A percentile compares a stretch with the other conserved stretches of the same genome.
Conservation (phyloP, 371 early-diverging fungal genomes). For the Apophysomyces elegans region DNA sequence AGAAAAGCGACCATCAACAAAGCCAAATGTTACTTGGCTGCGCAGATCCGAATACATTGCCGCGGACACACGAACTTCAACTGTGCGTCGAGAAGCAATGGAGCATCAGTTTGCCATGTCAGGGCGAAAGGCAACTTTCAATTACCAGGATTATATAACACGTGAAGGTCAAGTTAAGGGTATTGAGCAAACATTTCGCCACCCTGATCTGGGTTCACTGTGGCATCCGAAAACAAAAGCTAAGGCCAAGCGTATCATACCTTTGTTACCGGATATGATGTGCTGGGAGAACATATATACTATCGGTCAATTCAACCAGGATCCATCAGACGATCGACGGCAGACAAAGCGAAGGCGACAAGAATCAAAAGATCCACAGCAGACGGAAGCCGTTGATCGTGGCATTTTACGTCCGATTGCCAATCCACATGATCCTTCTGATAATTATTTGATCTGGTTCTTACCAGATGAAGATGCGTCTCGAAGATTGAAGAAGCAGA, state of each 20-base stretch:
- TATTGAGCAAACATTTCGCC: constrained; percentile 75
- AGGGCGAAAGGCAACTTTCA: constrained; percentile 27
- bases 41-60: constrained; percentile 71
- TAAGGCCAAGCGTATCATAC: constrained; percentile 74
- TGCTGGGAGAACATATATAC: constrained; percentile 72
- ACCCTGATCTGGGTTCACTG: constrained; percentile 54
- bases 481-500: constrained; percentile 37
- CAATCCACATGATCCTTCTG: constrained; percentile 54
- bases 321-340: constrained; percentile 65
- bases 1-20: constrained; percentile 20
- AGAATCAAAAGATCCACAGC: constrained; percentile 5
- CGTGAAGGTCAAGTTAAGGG: constrained; percentile 68
- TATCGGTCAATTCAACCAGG: constrained; percentile 71
- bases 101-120: constrained; percentile 38
- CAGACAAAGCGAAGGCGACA: constrained; percentile 28
- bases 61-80: constrained; percentile 30
- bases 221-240: constrained; percentile 78
- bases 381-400: constrained; percentile 53
- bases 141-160: constrained; percentile 47
- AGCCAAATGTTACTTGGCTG: constrained; percentile 66
- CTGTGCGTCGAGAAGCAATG: constrained; percentile 31
- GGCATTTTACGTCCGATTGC: constrained; percentile 65
- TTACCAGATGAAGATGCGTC: constrained; percentile 47
- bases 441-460: constrained; percentile 55
- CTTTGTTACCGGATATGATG: constrained; percentile 77